A percentile compares a stretch with the other conserved stretches of the same genome.
These are phyloP conservation scores for Globisporangium lucens DNA, from an alignment of 352 stramenopile genomes.

Conservation along the genomic window DNA sequence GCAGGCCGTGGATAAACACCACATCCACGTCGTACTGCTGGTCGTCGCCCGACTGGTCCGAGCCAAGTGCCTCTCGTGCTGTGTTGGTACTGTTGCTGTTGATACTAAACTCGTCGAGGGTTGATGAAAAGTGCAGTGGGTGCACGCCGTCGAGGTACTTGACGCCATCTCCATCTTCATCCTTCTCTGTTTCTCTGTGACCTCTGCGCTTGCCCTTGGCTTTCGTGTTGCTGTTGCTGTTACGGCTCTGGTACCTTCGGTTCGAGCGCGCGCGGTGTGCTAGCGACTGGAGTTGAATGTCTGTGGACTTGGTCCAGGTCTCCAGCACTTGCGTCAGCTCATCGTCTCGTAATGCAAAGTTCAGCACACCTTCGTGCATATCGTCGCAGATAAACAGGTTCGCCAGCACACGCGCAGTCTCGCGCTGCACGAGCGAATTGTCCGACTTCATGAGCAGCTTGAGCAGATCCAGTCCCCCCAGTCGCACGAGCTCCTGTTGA, in stretches of 20 bases:
- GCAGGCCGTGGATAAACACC: constrained; percentile 79
- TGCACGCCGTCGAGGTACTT: constrained; percentile 74
- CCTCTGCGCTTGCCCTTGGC: neutral
- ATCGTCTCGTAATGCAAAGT: constrained; percentile 35
- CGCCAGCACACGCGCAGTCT: constrained; percentile 57
- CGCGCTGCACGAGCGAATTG: constrained; percentile 45
- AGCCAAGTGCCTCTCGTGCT: neutral
- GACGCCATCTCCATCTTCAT: constrained; percentile 11
- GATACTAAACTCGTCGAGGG: constrained; percentile 2
- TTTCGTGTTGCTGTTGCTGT: constrained; percentile 5
- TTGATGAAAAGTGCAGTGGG: constrained; percentile 53
- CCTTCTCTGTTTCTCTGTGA: neutral
- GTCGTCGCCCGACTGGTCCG: constrained; percentile 21
- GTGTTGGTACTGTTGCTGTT: neutral
- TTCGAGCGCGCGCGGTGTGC: constrained; percentile 60
- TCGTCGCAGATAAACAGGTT: constrained; percentile 64
- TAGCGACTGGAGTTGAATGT: constrained; percentile 48
- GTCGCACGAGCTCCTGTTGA: constrained; percentile 47
- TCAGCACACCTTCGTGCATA: constrained; percentile 31
- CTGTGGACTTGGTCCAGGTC: constrained; percentile 39
- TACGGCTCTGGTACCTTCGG: constrained; percentile 42
- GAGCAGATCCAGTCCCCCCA: constrained; percentile 54
- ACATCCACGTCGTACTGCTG: constrained; percentile 65
- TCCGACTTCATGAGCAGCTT: constrained; percentile 43
- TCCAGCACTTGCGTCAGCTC: constrained; percentile 39